A percentile compares a stretch with the other conserved stretches of the same genome.
phyloP scores from a whole-genome alignment of 345 rosid species.

The Euphorbia pulcherrima region DNA sequence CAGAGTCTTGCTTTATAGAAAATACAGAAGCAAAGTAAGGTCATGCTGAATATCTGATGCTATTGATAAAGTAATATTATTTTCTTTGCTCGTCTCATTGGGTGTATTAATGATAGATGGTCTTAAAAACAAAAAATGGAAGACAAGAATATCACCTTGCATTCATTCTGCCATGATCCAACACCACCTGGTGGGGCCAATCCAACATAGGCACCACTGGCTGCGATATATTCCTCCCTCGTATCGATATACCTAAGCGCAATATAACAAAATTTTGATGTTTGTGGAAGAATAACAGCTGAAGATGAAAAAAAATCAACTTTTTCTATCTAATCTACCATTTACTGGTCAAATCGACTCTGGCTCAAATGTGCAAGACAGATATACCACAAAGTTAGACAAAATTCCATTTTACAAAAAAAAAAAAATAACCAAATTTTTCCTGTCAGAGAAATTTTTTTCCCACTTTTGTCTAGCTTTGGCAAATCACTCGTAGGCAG shows the following conservation, averaged over 20 bases:
- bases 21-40: neutral
- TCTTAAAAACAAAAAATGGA: neutral
- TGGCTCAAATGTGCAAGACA: neutral
- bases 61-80: neutral
- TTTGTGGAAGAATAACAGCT: neutral
- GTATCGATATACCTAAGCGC: constrained; percentile 39
- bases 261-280: neutral
- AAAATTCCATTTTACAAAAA: neutral
- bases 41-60: neutral
- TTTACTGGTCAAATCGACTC: neutral
- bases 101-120: neutral
- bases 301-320: constrained; percentile 1
- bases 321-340: neutral
- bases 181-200: constrained; percentile 70
- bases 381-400: neutral
- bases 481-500: neutral
- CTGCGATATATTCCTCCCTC: constrained; percentile 39
- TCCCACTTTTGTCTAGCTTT: neutral
- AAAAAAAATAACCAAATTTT: neutral
- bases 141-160: constrained; percentile 50
- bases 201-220: constrained; percentile 65
- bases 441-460: neutral
- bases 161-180: constrained; percentile 87
- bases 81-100: neutral
- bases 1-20: no score